These are phyloP conservation scores for Clavaria fumosa DNA, from an alignment of 768 basidiomycete species.

Conservation along the genomic window DNA sequence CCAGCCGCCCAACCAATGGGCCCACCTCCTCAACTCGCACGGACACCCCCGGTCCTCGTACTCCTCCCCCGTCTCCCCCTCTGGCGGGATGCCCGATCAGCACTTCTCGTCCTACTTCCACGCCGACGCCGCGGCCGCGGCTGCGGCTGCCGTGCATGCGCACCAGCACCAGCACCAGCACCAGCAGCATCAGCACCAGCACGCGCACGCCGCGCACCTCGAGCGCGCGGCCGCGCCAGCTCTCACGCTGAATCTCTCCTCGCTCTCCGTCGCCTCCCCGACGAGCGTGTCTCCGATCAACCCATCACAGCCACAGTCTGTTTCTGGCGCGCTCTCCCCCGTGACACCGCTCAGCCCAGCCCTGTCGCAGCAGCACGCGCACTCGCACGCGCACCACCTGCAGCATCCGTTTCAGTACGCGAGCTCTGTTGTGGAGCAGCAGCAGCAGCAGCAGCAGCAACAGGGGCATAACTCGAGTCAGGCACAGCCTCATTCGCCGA, in stretches of 20 bases:
- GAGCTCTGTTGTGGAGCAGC: constrained; percentile 18
- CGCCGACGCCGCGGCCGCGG: constrained; percentile 20
- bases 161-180: constrained; percentile 18
- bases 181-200: constrained; percentile 12
- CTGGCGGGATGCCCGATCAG: constrained; percentile 16
- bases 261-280: constrained; percentile 51
- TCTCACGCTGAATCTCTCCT: constrained; percentile 54
- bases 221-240: constrained; percentile 21
- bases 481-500: too few relatives aligned
- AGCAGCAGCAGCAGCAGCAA: too few relatives aligned
- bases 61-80: too few relatives aligned
- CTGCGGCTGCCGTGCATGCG: constrained; percentile 18
- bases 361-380: constrained; percentile 18
- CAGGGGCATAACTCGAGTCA: too few relatives aligned
- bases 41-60: constrained; percentile 16
- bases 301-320: constrained; percentile 23
- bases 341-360: constrained; percentile 48
- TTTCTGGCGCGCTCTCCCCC: constrained; percentile 28
- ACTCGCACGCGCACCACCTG: constrained; percentile 24
- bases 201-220: constrained; percentile 10
- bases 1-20: too few relatives aligned
- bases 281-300: constrained; percentile 50
- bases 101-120: constrained; percentile 8
- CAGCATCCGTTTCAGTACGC: constrained; percentile 40
- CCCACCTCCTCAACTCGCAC: constrained; percentile 15